A percentile compares a stretch with the other conserved stretches of the same genome.
Evolutionary conservation across 495 filamentous ascomycete genomes (phyloP).

Genomic region (Parathielavia appendiculata): DNA sequence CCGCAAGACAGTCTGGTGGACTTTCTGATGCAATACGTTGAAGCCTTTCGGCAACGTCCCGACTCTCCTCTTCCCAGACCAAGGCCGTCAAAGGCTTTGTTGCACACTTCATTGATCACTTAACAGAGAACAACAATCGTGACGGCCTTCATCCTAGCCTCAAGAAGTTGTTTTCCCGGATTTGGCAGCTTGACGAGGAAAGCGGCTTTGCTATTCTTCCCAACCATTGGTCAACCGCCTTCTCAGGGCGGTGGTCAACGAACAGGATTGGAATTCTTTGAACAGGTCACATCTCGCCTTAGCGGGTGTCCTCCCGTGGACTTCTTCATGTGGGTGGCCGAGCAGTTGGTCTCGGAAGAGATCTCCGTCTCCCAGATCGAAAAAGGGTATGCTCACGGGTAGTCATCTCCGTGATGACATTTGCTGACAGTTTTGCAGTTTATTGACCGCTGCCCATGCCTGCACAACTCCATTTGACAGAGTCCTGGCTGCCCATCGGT

Average conservation of each 20-base stretch:
- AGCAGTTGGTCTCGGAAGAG: slow-evolving; percentile 1
- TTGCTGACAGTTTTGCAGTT: background rate
- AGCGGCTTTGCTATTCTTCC: slow-evolving; percentile 16
- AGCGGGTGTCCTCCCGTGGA: background rate
- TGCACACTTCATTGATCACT: background rate
- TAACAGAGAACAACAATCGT: background rate
- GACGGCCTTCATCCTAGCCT: slow-evolving; percentile 15
- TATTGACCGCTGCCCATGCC: background rate
- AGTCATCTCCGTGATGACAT: background rate
- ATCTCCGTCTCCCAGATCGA: slow-evolving; percentile 9
- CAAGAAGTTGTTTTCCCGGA: slow-evolving; percentile 13
- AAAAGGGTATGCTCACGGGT: slow-evolving; percentile 9
- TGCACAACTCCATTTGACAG: background rate
- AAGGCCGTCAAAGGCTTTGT: background rate
- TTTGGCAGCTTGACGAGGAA: slow-evolving; percentile 11
- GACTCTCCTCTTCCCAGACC: background rate
- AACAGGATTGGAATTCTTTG: slow-evolving; percentile 20
- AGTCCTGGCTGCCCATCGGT: background rate
- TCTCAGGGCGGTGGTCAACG: slow-evolving; percentile 8
- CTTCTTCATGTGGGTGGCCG: slow-evolving; percentile 18
- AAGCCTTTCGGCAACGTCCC: background rate
- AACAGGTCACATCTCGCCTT: slow-evolving; percentile 8
- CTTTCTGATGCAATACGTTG: slow-evolving; percentile 14
- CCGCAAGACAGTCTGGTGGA: slow-evolving; percentile 23
- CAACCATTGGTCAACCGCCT: slow-evolving; percentile 1